Percentiles rank a stretch among this genome's conserved stretches.
These are phyloP conservation scores for Aspergillus floridensis DNA, from an alignment of 2,329 filamentous ascomycete species.

Conservation along the genomic window DNA sequence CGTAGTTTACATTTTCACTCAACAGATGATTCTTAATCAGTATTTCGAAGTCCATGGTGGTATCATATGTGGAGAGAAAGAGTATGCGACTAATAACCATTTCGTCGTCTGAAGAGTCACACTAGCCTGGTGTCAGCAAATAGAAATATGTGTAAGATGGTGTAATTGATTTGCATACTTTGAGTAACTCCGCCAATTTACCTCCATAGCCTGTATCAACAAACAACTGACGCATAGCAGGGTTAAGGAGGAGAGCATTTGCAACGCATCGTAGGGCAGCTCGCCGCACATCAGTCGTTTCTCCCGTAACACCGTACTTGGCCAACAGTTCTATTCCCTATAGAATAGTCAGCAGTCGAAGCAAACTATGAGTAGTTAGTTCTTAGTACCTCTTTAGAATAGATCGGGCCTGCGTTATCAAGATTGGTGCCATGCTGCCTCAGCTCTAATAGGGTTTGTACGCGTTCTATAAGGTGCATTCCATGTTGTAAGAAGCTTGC, in stretches of 20 bases:
- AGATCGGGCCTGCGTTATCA: slow-evolving; percentile 74
- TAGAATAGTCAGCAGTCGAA: slow-evolving; percentile 2
- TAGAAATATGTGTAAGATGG: neutral
- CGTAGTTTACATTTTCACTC: slow-evolving; percentile 63
- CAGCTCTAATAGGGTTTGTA: slow-evolving; percentile 56
- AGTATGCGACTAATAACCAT: slow-evolving; percentile 78
- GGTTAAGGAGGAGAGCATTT: slow-evolving; percentile 73
- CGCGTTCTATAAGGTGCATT: slow-evolving; percentile 28
- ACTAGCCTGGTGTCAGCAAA: slow-evolving; percentile 37
- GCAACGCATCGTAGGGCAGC: slow-evolving; percentile 80
- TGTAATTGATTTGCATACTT: slow-evolving; percentile 39
- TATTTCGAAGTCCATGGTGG: slow-evolving; percentile 62
- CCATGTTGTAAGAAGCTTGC: slow-evolving; percentile 3
- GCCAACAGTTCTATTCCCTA: slow-evolving; percentile 74
- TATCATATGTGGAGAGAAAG: slow-evolving; percentile 76
- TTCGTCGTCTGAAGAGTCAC: slow-evolving; percentile 75
- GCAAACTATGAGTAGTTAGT: neutral
- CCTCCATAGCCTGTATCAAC: slow-evolving; percentile 67
- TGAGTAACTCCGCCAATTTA: slow-evolving; percentile 68
- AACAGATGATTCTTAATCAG: slow-evolving; percentile 66
- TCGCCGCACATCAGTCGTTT: slow-evolving; percentile 62
- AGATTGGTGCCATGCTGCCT: slow-evolving; percentile 77
- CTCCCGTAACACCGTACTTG: slow-evolving; percentile 69
- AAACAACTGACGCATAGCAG: slow-evolving; percentile 67
- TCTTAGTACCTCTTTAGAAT: slow-evolving; percentile 65